These are phyloP conservation scores for Cytospora schulzeri DNA, from an alignment of 2,329 filamentous ascomycete species.

Conservation along the genomic window DNA sequence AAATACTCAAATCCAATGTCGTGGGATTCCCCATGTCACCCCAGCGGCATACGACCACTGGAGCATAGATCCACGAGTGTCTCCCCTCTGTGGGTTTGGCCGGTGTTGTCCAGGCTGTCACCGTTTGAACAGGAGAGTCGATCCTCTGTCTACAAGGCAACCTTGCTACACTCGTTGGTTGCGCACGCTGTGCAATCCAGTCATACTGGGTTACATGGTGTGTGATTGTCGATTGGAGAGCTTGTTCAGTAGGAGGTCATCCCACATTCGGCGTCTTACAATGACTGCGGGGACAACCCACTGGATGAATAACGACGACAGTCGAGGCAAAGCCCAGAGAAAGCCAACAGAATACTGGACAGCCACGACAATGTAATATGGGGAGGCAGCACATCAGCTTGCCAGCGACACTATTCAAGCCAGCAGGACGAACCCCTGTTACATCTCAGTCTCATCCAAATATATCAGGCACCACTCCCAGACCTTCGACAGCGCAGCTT, in stretches of 20 bases:
- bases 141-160: background rate
- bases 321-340: background rate
- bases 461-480: background rate
- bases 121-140: background rate
- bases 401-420: background rate
- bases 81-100: background rate
- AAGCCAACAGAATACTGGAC: background rate
- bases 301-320: background rate
- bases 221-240: background rate
- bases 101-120: background rate
- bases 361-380: no score
- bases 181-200: background rate
- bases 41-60: slow-evolving; percentile 3
- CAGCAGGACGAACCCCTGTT: background rate
- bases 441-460: background rate
- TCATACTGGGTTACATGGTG: background rate
- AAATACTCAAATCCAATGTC: background rate
- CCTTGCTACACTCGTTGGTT: background rate
- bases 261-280: background rate
- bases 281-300: background rate
- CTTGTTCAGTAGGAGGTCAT: background rate
- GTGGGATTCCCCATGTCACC: background rate
- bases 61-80: background rate
- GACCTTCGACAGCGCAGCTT: background rate
- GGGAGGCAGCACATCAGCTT: background rate